phyloP scores from a whole-genome alignment of 148 eudicot species.

The Limonium bicolor region DNA sequence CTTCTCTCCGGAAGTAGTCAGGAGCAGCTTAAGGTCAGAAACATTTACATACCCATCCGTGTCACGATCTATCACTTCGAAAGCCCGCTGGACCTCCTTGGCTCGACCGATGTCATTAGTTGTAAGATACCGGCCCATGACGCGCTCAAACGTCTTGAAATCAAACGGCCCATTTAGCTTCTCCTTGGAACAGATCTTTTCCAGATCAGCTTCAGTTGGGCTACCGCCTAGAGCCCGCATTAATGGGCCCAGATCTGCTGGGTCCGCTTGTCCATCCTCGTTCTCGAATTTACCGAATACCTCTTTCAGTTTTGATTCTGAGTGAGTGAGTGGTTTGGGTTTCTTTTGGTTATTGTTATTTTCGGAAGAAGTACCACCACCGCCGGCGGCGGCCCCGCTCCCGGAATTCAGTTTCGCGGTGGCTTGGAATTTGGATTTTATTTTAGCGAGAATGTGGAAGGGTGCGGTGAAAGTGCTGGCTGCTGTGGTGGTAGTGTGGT shows the following conservation, averaged over 20 bases:
- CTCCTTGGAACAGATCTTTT: neutral
- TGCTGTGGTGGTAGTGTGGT: neutral
- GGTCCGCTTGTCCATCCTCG: neutral
- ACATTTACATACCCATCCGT: neutral
- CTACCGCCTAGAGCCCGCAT: neutral
- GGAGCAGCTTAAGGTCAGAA: constrained; percentile 3
- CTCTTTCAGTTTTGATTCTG: neutral
- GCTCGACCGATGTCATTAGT: neutral
- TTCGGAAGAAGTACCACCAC: too few relatives aligned
- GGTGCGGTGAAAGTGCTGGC: neutral
- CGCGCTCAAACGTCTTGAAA: neutral
- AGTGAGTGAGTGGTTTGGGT: neutral
- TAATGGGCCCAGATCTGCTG: neutral
- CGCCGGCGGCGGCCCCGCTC: too few relatives aligned
- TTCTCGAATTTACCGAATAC: neutral
- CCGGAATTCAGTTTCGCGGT: neutral
- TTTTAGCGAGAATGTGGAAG: neutral
- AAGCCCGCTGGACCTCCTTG: neutral
- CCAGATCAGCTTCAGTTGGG: neutral
- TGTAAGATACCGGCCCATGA: neutral
- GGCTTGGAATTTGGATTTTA: neutral
- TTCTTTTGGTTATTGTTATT: too few relatives aligned
- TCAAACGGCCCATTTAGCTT: neutral
- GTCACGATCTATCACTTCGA: neutral
- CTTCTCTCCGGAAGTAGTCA: constrained; percentile 1